Conservation (phyloP, 2,329 filamentous ascomycete species). For the Ophiostoma quercus region DNA sequence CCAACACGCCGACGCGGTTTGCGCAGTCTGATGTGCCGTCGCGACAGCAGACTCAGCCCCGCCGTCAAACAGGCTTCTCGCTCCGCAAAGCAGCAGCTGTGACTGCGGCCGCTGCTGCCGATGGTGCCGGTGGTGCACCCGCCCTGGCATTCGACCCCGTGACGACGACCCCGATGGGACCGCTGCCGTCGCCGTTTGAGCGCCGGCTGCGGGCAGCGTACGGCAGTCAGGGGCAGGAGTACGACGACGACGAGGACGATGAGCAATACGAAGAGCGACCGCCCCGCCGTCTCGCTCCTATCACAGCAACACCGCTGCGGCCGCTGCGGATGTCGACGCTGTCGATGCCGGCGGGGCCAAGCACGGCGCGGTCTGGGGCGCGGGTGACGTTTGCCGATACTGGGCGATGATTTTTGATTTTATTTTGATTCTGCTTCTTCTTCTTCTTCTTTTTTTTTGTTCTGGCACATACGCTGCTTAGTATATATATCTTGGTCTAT, state of each 20-base stretch:
- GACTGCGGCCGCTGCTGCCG: neutral
- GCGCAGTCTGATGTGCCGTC: neutral
- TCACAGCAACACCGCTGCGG: conserved; percentile 16
- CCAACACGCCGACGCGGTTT: conserved; percentile 3
- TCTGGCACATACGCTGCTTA: neutral
- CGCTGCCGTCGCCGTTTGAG: conserved; percentile 28
- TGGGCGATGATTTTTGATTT: neutral
- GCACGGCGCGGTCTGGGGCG: neutral
- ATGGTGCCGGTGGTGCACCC: neutral
- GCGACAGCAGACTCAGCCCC: neutral
- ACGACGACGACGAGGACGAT: conserved; percentile 7
- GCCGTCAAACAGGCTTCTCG: neutral
- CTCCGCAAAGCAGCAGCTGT: conserved; percentile 11
- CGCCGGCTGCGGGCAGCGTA: conserved; percentile 28
- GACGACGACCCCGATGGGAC: conserved; percentile 29
- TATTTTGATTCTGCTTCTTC: neutral
- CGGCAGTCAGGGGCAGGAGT: neutral
- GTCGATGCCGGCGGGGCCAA: conserved; percentile 3
- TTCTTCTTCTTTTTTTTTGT: neutral
- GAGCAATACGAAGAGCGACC: neutral
- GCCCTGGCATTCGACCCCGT: conserved; percentile 6
- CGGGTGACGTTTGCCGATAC: conserved; percentile 27
- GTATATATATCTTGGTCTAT: conserved; percentile 2
- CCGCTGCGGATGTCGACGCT: conserved; percentile 9
- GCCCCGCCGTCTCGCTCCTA: neutral